Conservation (phyloP, 169 alveolate species). For the Plasmodium fragile region DNA sequence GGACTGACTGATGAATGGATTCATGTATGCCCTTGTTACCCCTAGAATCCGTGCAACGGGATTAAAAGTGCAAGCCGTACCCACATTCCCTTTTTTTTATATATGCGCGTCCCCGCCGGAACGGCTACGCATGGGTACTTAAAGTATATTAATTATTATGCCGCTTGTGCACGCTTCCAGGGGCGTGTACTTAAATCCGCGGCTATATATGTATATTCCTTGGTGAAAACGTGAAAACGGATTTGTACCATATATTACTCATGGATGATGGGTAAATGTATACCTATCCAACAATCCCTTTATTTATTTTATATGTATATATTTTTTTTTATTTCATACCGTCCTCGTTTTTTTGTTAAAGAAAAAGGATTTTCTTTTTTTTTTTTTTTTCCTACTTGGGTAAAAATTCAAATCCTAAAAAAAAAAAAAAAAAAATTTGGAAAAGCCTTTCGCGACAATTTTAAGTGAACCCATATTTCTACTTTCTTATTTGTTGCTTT, state of each 20-base stretch:
- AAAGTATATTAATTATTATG: background rate
- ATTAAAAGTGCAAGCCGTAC: background rate
- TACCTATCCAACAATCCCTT: constrained; percentile 11
- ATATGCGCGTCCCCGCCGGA: background rate
- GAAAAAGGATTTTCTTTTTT: background rate
- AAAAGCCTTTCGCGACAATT: background rate
- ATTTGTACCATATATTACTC: background rate
- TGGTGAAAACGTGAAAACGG: background rate
- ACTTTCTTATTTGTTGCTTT: background rate
- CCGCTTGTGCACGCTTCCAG: background rate
- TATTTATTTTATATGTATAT: background rate
- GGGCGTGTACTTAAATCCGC: background rate
- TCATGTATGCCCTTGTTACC: background rate
- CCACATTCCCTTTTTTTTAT: background rate
- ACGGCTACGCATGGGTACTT: background rate
- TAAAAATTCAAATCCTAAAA: background rate
- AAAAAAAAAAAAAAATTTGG: background rate
- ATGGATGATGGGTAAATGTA: constrained; percentile 19
- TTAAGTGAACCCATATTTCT: background rate
- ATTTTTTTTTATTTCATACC: background rate
- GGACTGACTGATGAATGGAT: background rate
- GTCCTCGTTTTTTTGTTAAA: background rate
- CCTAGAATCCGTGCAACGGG: background rate
- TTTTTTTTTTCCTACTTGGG: background rate
- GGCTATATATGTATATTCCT: background rate